A percentile compares a stretch with the other conserved stretches of the same genome.
Evolutionary conservation across 257 asterid species (phyloP).

Genomic region (Voacanga thouarsii): DNA sequence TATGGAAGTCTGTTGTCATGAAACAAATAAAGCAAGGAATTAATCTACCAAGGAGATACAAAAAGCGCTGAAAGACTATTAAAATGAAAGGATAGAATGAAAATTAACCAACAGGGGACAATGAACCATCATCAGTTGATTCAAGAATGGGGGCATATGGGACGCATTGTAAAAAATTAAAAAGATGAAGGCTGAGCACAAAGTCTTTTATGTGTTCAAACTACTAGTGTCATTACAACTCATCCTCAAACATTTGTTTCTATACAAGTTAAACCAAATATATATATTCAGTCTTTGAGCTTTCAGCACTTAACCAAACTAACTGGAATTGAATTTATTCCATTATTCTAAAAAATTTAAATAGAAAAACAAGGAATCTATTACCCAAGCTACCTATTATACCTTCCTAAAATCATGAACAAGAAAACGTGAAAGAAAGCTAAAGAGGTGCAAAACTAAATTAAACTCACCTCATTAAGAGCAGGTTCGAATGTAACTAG

Average conservation of each 20-base stretch:
- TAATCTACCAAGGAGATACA: neutral
- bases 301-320: neutral
- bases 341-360: neutral
- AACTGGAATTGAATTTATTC: neutral
- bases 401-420: neutral
- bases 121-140: neutral
- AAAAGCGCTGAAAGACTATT: too few relatives aligned
- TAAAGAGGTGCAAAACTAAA: conserved; percentile 9
- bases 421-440: neutral
- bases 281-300: neutral
- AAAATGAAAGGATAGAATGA: neutral
- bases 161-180: neutral
- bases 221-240: too few relatives aligned
- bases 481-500: conserved; percentile 85
- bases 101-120: neutral
- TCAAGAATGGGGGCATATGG: too few relatives aligned
- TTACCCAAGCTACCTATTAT: neutral
- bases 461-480: conserved; percentile 59
- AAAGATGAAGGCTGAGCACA: neutral
- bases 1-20: neutral
- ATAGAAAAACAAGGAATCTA: too few relatives aligned
- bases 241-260: too few relatives aligned
- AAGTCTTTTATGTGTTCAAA: too few relatives aligned
- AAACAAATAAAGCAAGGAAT: neutral
- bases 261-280: too few relatives aligned